phyloP scores from a whole-genome alignment of 441 rosid species.

The Theobroma grandiflorum region DNA sequence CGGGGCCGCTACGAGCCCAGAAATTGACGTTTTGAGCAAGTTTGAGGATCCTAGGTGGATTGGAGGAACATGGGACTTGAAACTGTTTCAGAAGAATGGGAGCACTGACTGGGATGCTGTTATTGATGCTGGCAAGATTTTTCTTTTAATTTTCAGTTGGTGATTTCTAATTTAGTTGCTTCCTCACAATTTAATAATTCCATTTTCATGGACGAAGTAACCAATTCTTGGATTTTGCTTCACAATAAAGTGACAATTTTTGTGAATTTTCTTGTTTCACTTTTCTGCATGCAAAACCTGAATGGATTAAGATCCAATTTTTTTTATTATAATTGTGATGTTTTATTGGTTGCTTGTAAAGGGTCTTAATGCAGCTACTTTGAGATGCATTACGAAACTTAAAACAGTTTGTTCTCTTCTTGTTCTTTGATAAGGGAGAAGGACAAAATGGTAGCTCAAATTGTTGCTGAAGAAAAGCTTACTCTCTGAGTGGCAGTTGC shows the following conservation, averaged over 20 bases:
- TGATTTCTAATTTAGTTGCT: background rate
- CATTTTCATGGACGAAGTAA: background rate
- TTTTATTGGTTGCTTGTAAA: background rate
- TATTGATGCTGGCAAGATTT: conserved; percentile 81
- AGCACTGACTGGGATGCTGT: conserved; percentile 87
- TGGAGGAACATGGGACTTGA: conserved; percentile 90
- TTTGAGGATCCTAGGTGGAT: conserved; percentile 78
- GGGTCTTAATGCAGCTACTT: background rate
- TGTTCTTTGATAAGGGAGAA: background rate
- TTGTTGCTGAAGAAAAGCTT: background rate
- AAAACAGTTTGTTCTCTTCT: background rate
- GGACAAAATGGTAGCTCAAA: background rate
- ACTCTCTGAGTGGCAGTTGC: background rate
- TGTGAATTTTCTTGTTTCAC: background rate
- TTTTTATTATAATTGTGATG: background rate
- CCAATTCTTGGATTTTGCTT: background rate
- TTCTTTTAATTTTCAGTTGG: background rate
- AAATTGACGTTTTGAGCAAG: conserved; percentile 38
- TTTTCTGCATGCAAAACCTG: conserved; percentile 7
- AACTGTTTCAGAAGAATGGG: conserved; percentile 69
- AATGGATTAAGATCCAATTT: background rate
- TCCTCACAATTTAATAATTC: background rate
- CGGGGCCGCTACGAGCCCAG: conserved; percentile 42
- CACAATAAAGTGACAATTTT: background rate
- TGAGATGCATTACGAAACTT: background rate